Evolutionary conservation across 2,329 filamentous ascomycete species (phyloP).

Genomic region (Neofusicoccum umdonicola): DNA sequence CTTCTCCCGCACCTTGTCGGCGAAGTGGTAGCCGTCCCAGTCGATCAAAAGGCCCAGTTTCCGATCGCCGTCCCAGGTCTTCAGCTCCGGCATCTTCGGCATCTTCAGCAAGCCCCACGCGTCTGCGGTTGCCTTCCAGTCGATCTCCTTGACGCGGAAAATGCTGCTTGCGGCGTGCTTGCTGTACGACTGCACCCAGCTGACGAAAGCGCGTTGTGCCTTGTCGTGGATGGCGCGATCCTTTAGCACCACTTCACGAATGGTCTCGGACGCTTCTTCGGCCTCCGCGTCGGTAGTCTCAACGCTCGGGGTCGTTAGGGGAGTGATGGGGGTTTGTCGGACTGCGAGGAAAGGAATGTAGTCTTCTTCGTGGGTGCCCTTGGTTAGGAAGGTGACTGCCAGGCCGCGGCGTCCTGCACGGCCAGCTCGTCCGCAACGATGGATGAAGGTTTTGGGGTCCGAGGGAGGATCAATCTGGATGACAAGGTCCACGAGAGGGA

Average conservation of each 20-base stretch:
- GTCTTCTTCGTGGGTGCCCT: conserved; percentile 76
- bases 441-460: conserved; percentile 80
- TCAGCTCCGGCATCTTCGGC: conserved; percentile 87
- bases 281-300: conserved; percentile 62
- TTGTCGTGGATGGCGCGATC: conserved; percentile 78
- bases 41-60: conserved; percentile 41
- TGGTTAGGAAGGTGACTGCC: conserved; percentile 80
- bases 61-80: conserved; percentile 46
- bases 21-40: conserved; percentile 42
- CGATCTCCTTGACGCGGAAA: conserved; percentile 75
- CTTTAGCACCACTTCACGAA: conserved; percentile 58
- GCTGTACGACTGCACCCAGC: conserved; percentile 86
- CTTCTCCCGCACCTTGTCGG: conserved; percentile 45
- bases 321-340: conserved; percentile 77
- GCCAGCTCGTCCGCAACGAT: conserved; percentile 63
- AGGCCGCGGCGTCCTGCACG: conserved; percentile 69
- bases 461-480: conserved; percentile 82
- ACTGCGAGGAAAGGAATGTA: conserved; percentile 85
- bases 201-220: conserved; percentile 86
- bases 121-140: conserved; percentile 78
- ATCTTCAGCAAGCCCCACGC: conserved; percentile 85
- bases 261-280: conserved; percentile 53
- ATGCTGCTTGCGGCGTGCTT: conserved; percentile 91
- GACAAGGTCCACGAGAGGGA: conserved; percentile 87
- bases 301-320: conserved; percentile 58